A percentile compares a stretch with the other conserved stretches of the same genome.
Evolutionary conservation across 2,329 filamentous ascomycete species (phyloP).

Genomic region (Pyricularia sp.): DNA sequence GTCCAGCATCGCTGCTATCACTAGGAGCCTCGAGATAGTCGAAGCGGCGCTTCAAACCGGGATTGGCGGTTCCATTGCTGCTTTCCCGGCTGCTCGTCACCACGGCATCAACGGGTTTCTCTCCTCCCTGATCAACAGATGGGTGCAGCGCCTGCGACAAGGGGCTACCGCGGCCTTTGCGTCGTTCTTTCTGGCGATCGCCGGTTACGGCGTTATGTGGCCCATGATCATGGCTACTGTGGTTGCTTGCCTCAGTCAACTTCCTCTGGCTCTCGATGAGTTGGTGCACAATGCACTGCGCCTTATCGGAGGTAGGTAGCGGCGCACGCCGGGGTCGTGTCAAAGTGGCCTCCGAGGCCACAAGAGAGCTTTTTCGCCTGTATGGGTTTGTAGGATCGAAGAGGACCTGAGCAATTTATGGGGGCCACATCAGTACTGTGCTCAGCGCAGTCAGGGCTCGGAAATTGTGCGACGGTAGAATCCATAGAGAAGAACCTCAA

Average conservation of each 20-base stretch:
- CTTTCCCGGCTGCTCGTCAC: background rate
- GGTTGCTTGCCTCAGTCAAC: conserved; percentile 14
- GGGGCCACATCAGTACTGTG: background rate
- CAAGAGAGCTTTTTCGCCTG: conserved; percentile 57
- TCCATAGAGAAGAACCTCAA: background rate
- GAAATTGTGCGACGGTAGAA: background rate
- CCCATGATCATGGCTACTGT: conserved; percentile 5
- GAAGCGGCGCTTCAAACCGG: conserved; percentile 1
- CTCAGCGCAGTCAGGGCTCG: background rate
- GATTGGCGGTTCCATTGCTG: background rate
- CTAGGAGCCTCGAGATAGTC: conserved; percentile 18
- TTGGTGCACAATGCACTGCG: conserved; percentile 57
- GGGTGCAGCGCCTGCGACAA: conserved; percentile 13
- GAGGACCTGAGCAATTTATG: conserved; percentile 36
- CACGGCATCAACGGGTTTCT: conserved; percentile 6
- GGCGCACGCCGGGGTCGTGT: conserved; percentile 22
- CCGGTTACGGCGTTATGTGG: conserved; percentile 10
- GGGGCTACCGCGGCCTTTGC: background rate
- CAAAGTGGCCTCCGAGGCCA: conserved; percentile 34
- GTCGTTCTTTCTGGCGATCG: conserved; percentile 9
- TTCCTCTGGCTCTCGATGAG: conserved; percentile 49
- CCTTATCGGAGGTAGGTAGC: conserved; percentile 24
- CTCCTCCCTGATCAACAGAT: conserved; percentile 12
- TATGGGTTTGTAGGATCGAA: conserved; percentile 53
- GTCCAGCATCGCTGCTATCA: conserved; percentile 34